phyloP scores from a whole-genome alignment of 345 rosid species.

The Isatis tinctoria region DNA sequence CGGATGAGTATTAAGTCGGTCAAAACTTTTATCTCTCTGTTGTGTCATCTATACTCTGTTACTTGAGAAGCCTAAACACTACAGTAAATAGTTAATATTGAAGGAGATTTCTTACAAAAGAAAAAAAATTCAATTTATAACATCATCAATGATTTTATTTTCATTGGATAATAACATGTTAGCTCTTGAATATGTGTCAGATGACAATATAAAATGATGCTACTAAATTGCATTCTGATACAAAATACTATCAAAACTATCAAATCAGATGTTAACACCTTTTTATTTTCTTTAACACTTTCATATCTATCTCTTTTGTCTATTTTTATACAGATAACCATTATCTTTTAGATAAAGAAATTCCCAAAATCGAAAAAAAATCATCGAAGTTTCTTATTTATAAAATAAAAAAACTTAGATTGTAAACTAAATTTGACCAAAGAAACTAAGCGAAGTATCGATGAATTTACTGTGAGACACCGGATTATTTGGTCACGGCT shows the following conservation, averaged over 20 bases:
- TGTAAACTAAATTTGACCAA: conserved; percentile 29
- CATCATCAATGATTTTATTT: neutral
- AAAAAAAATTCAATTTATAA: neutral
- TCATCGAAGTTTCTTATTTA: neutral
- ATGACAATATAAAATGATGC: neutral
- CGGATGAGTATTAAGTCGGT: conserved; percentile 53
- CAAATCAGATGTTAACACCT: neutral
- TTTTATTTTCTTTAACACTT: neutral
- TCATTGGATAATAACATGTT: neutral
- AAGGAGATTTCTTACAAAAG: neutral
- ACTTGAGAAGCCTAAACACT: conserved; percentile 8
- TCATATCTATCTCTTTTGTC: neutral
- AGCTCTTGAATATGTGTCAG: conserved; percentile 2
- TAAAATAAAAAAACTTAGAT: neutral
- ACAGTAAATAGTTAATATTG: neutral
- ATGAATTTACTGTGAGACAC: conserved; percentile 5
- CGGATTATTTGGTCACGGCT: conserved; percentile 15
- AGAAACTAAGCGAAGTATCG: neutral
- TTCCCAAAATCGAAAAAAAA: neutral
- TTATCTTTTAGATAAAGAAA: neutral
- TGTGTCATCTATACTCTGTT: neutral
- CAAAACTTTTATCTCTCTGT: conserved; percentile 36
- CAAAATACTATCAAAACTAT: neutral
- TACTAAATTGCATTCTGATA: neutral
- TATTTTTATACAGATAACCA: neutral